These are phyloP conservation scores for Xylaria scruposa DNA, from an alignment of 495 filamentous ascomycete genomes.

Conservation along the genomic window DNA sequence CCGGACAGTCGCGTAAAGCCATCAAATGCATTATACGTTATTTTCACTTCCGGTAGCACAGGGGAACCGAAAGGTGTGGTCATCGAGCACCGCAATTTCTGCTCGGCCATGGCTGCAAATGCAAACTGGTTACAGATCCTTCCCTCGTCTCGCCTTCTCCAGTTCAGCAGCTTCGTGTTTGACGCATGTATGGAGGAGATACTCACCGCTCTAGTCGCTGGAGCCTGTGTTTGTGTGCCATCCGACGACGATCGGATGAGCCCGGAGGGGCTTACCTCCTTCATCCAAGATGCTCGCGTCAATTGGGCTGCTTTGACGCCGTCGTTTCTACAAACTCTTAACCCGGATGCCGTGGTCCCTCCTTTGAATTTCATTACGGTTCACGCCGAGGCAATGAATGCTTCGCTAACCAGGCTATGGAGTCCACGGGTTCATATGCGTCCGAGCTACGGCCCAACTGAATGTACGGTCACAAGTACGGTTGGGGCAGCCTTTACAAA, in stretches of 20 bases:
- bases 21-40: conserved; percentile 55
- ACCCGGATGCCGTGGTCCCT: conserved; percentile 7
- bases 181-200: conserved; percentile 63
- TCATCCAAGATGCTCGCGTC: conserved; percentile 11
- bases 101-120: conserved; percentile 41
- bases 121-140: conserved; percentile 44
- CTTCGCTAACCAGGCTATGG: conserved; percentile 5
- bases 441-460: conserved; percentile 20
- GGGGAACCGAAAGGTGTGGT: conserved; percentile 48
- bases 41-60: conserved; percentile 31
- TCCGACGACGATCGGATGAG: conserved; percentile 24
- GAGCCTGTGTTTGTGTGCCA: conserved; percentile 39
- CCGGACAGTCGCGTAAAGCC: neutral
- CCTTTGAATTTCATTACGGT: conserved; percentile 14
- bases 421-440: conserved; percentile 10
- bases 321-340: conserved; percentile 19
- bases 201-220: conserved; percentile 55
- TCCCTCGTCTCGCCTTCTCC: conserved; percentile 50
- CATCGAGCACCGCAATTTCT: conserved; percentile 55
- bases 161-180: conserved; percentile 64
- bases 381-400: conserved; percentile 14
- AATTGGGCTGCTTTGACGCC: conserved; percentile 21
- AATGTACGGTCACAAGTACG: conserved; percentile 20
- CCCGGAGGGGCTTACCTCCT: conserved; percentile 7
- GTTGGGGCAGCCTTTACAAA: neutral